These are phyloP conservation scores for Cystobasidiaceae sp. DNA, from an alignment of 1,284 basidiomycete genomes.

Conservation along the genomic window DNA sequence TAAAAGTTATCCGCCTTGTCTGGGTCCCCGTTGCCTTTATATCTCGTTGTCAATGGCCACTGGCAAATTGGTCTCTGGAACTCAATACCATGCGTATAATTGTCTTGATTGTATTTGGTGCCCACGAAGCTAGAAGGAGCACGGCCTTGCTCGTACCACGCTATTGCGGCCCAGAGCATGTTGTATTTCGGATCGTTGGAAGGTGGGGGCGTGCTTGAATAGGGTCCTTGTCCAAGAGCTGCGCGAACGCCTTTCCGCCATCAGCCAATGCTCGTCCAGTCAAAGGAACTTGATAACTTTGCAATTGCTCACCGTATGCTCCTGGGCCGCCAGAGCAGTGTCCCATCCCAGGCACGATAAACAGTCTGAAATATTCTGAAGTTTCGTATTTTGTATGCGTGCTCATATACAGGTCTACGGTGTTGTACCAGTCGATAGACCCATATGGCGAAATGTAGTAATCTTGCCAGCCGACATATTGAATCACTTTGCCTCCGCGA, in stretches of 20 bases:
- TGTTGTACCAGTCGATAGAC: neutral
- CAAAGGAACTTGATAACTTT: neutral
- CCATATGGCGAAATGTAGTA: neutral
- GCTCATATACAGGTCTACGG: neutral
- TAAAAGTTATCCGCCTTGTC: no score
- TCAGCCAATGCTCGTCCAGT: no score
- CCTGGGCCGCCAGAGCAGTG: constrained; percentile 10
- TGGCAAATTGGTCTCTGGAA: neutral
- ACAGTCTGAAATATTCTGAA: neutral
- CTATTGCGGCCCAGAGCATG: neutral
- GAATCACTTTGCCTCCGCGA: neutral
- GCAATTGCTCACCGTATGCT: neutral
- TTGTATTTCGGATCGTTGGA: neutral
- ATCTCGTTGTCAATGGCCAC: no score
- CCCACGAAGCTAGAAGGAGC: neutral
- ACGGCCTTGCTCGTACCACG: neutral
- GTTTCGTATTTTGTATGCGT: neutral
- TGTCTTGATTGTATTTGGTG: neutral
- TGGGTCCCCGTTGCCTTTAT: no score
- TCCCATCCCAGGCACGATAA: neutral
- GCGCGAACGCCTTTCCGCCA: neutral
- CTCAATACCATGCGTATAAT: neutral
- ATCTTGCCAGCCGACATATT: neutral
- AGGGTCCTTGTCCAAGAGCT: neutral
- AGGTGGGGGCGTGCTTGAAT: neutral